Evolutionary conservation across 495 filamentous ascomycete species (phyloP), one percentile per base, ranked within the genome.

Genomic region (Penicillium flavigenum): DNA sequence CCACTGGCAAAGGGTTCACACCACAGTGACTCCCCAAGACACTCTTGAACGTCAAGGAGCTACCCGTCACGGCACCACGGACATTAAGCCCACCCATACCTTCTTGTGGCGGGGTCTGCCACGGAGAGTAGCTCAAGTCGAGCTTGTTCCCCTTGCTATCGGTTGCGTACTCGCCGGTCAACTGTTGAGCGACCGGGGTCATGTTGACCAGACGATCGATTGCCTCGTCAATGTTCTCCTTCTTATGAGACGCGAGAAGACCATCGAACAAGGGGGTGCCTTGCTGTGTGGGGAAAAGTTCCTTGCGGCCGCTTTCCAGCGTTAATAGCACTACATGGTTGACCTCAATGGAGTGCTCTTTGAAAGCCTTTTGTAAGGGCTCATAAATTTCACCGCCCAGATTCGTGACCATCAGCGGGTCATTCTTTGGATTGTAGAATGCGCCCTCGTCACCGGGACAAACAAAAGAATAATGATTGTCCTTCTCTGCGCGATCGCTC

Each of bases 1-100:
- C 77, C 4, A 79, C 77, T 4, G 75, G 72, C 16, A 79, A 64
- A 11, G 76, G 75, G 7, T 68, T 63, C 19, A 77, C 74, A 36
- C 76, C 76, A 39, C 77, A 80, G 43, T 79, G 75, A 42, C 75
- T 77, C 4, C 70, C 71, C 27, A 78, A 61, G 20, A 78, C 53
- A 50, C 74, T 77, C 58, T 80, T 79, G n/a, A 80, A 69, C 0
- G 77, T 78, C 58, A 77, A 72, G 19, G 72, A 72, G 42, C 75
- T 78, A 2, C 70, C 73, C 6, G 75, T 78, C 17, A 76, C 20
- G 1, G 69, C 77, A 1, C 73, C 75, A 9, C 72, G 72, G 14
- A 79, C 61, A 42, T 78, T 79, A 20, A 79, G 63, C 12, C 76
- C 77, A 9, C 77, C 77, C 69, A 72, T 72, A 14, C 62, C 64